Conservation (phyloP, 257 asterid genomes). For the Nicotiana attenuata region DNA sequence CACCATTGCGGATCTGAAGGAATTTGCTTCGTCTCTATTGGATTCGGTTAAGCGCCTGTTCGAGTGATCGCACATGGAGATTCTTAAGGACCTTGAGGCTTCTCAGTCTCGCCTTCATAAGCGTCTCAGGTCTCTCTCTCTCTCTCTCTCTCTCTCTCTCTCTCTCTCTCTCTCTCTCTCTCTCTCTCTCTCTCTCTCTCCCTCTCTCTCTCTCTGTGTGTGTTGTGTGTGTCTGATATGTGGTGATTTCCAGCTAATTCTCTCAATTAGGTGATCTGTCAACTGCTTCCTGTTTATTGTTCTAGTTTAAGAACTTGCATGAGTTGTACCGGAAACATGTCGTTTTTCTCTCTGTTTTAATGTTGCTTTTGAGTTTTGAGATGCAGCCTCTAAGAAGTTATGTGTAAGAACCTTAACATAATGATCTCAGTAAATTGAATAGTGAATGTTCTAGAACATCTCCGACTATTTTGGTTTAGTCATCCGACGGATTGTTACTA, state of each 20-base stretch:
- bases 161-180: conserved; percentile 3
- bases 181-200: conserved; percentile 3
- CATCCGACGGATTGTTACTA: neutral
- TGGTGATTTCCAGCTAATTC: neutral
- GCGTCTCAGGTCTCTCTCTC: conserved; percentile 52
- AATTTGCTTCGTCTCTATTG: conserved; percentile 36
- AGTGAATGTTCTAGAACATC: neutral
- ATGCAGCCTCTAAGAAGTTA: neutral
- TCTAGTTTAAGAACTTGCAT: neutral
- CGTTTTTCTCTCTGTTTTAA: too few relatives aligned
- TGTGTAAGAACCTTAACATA: too few relatives aligned
- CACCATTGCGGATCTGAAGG: conserved; percentile 67
- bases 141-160: neutral
- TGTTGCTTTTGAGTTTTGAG: neutral
- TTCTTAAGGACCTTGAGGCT: conserved; percentile 68
- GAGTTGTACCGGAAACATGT: too few relatives aligned
- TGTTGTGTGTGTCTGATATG: too few relatives aligned
- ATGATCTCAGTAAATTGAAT: neutral
- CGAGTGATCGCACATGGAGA: conserved; percentile 54
- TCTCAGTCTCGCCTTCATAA: conserved; percentile 69
- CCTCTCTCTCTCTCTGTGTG: too few relatives aligned
- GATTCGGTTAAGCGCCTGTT: neutral
- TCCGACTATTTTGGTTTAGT: neutral
- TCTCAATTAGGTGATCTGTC: neutral
- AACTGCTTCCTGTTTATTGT: neutral